A percentile compares a stretch with the other conserved stretches of the same genome.
Conservation (phyloP, 306 rosid genomes). For the Acacia acuminata region DNA sequence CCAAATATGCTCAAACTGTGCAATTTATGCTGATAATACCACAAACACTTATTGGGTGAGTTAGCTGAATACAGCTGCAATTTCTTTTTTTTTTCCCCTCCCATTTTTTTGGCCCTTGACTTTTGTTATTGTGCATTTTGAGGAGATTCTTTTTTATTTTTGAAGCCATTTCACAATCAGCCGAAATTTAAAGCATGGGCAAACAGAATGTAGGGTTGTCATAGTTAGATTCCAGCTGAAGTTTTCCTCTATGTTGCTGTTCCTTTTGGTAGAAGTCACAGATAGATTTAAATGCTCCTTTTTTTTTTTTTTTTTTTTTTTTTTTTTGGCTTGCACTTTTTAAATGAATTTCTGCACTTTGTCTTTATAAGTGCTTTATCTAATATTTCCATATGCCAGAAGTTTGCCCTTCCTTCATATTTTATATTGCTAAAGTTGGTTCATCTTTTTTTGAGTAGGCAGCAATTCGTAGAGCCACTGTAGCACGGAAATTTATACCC, state of each 20-base stretch:
- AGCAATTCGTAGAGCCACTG: constrained; percentile 90
- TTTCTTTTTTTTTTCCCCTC: neutral
- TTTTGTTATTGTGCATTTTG: neutral
- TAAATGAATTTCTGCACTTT: neutral
- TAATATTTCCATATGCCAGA: neutral
- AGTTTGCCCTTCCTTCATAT: neutral
- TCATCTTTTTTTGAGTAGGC: constrained; percentile 47
- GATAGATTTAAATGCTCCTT: neutral
- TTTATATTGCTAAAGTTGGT: constrained; percentile 14
- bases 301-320: neutral
- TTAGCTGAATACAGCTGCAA: neutral
- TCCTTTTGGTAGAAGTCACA: neutral
- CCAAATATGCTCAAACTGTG: neutral
- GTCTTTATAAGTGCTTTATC: neutral
- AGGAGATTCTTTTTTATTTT: neutral
- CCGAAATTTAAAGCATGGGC: neutral
- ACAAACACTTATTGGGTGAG: neutral
- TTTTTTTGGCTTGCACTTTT: neutral
- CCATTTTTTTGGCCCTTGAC: neutral
- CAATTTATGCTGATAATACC: no score
- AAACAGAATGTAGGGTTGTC: neutral
- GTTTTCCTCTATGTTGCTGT: neutral
- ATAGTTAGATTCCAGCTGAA: constrained; percentile 13
- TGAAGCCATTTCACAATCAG: neutral
- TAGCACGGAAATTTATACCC: constrained; percentile 82